Evolutionary conservation across 2,329 filamentous ascomycete genomes (phyloP), one percentile per base, ranked within the genome.

Genomic region (Colletotrichum musae): DNA sequence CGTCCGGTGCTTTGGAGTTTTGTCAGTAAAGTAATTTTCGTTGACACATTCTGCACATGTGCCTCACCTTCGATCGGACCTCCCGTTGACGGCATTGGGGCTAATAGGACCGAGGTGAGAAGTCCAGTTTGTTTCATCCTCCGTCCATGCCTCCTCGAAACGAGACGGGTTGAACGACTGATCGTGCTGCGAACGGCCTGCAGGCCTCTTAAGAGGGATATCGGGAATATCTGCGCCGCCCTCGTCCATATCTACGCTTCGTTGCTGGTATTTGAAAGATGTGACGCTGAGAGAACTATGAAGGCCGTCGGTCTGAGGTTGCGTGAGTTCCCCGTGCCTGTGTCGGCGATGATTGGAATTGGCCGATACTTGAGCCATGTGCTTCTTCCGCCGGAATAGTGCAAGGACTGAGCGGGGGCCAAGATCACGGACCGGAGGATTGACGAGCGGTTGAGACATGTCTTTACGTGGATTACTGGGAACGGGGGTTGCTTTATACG

Each of bases 181-280:
- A 32, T 58, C 60, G 12, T 28, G 24, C 15, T 36, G 59, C 18
- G 56, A 12, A 36, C 53, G 52, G 16, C 24, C 47, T 36, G 13
- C 24, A 26, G 58, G 68, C 26, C 68, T 72, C 56, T 70, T 73
- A 26, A 70, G 45, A 6, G 75, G 73, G 21, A 76, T 72, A n/a
- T 76, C 74, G 13, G 70, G 66, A n/a, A 74, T 72, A 9, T 71
- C 71, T 6, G 67, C 71, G 32, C 64, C 70, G 3, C 67, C 71
- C 12, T 72, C 71, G 15, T 58, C 64, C 15, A 39, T n/a, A 16
- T 67, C 62, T 28, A 63, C 60, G 32, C 45, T 45, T 43, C 21
- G 54, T 12, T 57, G 39, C 32, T 68, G 58, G 6, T 39, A 28
- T 12, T 21, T 32, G 41, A 53, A 43, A 24, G 47, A 70, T 7